Evolutionary conservation across 495 filamentous ascomycete genomes (phyloP).

Genomic region (Penicillium turbatum): DNA sequence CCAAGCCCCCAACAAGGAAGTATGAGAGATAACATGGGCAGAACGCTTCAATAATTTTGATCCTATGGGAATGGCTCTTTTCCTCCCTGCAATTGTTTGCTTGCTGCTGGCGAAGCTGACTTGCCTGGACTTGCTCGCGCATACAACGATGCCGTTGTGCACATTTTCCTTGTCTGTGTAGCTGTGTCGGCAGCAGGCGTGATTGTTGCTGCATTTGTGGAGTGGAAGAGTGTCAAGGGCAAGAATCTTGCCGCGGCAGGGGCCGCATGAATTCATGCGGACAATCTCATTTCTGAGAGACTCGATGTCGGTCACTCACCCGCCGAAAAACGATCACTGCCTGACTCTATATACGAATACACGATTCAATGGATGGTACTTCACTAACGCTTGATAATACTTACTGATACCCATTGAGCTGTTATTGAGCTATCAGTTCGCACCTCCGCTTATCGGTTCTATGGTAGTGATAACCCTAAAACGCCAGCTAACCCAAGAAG

Average conservation of each 20-base stretch:
- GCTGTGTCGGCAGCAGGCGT: no score
- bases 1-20: no score
- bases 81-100: constrained; percentile 37
- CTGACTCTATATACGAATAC: no score
- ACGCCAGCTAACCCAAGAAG: constrained; percentile 4
- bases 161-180: no score
- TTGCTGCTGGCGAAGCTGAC: constrained; percentile 41
- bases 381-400: no score
- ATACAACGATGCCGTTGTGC: no score
- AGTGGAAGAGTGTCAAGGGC: constrained; percentile 47
- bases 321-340: no score
- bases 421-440: background rate
- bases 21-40: constrained; percentile 13
- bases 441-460: background rate
- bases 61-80: constrained; percentile 30
- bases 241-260: background rate
- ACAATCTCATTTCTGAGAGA: background rate
- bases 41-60: constrained; percentile 31
- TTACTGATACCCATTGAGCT: no score
- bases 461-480: constrained; percentile 3
- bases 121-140: no score
- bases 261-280: background rate
- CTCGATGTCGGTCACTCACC: no score
- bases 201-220: no score
- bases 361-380: no score